phyloP scores from a whole-genome alignment of 2,329 filamentous ascomycete genomes.

The Colletotrichum sp. region DNA sequence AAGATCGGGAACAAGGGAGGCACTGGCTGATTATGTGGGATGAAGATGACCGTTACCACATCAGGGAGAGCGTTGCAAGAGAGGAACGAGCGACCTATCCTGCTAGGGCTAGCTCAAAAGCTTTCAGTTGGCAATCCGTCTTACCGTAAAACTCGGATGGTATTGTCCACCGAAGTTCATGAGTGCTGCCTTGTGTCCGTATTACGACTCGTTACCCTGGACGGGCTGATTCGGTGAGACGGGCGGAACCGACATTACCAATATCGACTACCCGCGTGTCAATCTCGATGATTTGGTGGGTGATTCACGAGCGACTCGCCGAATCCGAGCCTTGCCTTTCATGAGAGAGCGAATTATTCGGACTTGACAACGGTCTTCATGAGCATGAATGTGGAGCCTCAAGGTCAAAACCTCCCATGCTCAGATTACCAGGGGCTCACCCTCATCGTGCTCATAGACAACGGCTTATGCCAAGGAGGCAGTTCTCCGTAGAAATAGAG shows the following conservation, averaged over 20 bases:
- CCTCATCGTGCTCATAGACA: not conserved
- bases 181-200: not conserved
- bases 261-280: not conserved
- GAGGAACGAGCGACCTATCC: not conserved
- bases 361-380: constrained; percentile 32
- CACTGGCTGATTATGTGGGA: not conserved
- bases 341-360: not conserved
- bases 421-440: not conserved
- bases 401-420: not conserved
- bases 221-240: not conserved
- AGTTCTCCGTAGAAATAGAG: not conserved
- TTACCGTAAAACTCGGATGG: not conserved
- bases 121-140: not conserved
- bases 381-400: not conserved
- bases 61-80: not conserved
- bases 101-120: not conserved
- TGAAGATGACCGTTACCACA: not conserved
- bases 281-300: not conserved
- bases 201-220: not conserved
- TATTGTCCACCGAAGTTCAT: not conserved
- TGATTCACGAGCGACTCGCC: not conserved
- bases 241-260: not conserved
- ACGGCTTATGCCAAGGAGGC: not conserved
- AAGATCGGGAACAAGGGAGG: not conserved
- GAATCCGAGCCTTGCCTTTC: not conserved